phyloP scores from a whole-genome alignment of 768 basidiomycete species.

The Kwoniella shandongensis region DNA sequence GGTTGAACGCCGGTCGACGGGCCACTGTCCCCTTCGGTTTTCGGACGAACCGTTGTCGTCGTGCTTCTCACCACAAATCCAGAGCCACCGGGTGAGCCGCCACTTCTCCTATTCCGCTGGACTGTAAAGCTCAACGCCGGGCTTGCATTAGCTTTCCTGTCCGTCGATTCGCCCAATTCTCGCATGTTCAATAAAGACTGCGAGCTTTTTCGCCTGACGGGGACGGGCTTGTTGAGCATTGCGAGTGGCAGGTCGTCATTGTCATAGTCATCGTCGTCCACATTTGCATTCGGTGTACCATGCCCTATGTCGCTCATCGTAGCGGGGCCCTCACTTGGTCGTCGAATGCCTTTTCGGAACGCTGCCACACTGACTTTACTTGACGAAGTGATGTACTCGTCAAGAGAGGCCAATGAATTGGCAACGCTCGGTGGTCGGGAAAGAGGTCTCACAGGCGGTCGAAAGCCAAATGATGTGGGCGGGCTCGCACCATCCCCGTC shows the following conservation, averaged over 20 bases:
- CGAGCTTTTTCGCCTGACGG: constrained; percentile 12
- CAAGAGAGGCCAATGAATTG: constrained; percentile 23
- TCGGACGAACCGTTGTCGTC: neutral
- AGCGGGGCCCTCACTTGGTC: constrained; percentile 30
- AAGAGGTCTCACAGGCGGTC: neutral
- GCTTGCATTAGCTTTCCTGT: constrained; percentile 4
- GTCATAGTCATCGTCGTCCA: constrained; percentile 18
- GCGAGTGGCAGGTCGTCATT: constrained; percentile 45
- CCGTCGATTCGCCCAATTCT: neutral
- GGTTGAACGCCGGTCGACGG: neutral
- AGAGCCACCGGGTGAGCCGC: constrained; percentile 13
- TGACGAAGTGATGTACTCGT: constrained; percentile 22
- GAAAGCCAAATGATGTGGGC: constrained; percentile 7
- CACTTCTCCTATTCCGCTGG: constrained; percentile 20
- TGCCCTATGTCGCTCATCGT: constrained; percentile 28
- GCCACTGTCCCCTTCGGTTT: neutral
- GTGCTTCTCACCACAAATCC: constrained; percentile 24
- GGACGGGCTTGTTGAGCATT: constrained; percentile 22
- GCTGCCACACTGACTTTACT: constrained; percentile 38
- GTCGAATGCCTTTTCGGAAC: constrained; percentile 38
- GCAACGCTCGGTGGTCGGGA: constrained; percentile 43
- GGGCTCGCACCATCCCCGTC: neutral
- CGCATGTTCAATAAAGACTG: constrained; percentile 17
- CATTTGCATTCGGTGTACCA: neutral
- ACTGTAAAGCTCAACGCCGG: constrained; percentile 14